phyloP scores from a whole-genome alignment of 805 yeast species.

The Pichia nanzhaoensis region DNA sequence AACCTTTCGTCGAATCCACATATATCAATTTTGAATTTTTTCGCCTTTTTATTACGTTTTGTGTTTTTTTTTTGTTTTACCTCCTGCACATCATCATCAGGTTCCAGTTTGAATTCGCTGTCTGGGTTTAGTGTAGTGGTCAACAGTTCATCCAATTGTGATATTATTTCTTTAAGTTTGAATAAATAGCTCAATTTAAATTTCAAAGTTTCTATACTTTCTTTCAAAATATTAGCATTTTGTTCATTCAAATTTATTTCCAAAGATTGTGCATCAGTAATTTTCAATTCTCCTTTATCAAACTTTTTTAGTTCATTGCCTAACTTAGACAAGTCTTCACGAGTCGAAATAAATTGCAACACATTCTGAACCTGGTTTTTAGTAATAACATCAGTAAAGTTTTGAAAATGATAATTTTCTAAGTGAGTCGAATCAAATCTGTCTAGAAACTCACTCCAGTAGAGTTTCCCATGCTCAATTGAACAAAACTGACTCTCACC shows the following conservation, averaged over 20 bases:
- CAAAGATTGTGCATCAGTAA: slow-evolving; percentile 6
- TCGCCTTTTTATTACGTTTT: slow-evolving; percentile 19
- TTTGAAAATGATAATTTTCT: neutral
- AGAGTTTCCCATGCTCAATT: slow-evolving; percentile 58
- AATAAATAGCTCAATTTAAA: slow-evolving; percentile 23
- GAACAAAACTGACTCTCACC: slow-evolving; percentile 63
- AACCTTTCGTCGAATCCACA: slow-evolving; percentile 43
- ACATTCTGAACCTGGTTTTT: slow-evolving; percentile 7
- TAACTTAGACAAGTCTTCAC: slow-evolving; percentile 22
- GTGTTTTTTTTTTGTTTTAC: slow-evolving; percentile 12
- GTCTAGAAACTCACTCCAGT: slow-evolving; percentile 29
- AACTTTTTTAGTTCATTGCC: slow-evolving; percentile 41
- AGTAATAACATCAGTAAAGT: neutral
- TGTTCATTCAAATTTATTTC: slow-evolving; percentile 20
- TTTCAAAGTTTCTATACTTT: slow-evolving; percentile 11
- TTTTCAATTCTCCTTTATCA: slow-evolving; percentile 11
- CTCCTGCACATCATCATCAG: neutral
- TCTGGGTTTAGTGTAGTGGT: slow-evolving; percentile 10
- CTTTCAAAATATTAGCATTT: slow-evolving; percentile 16
- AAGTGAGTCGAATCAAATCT: slow-evolving; percentile 9
- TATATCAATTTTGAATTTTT: slow-evolving; percentile 37
- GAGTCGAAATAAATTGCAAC: slow-evolving; percentile 13
- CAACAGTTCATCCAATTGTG: slow-evolving; percentile 33
- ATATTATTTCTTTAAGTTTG: slow-evolving; percentile 33
- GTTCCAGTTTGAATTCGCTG: neutral